Conservation (phyloP, 108 stramenopile genomes). For the Skeletonema potamos region DNA sequence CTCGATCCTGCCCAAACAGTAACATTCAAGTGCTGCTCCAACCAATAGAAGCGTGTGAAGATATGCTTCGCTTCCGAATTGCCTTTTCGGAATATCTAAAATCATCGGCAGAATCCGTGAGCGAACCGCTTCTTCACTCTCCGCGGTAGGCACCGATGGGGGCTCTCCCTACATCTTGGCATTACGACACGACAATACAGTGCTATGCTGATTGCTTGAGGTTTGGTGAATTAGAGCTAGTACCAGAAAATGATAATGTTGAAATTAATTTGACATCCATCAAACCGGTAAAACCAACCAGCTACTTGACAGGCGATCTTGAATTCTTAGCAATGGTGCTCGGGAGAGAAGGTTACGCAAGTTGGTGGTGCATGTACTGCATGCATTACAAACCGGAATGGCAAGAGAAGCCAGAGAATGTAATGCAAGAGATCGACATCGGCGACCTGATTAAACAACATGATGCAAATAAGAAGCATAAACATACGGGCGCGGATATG, state of each 20-base stretch:
- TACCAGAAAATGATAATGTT: no score
- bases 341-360: slow-evolving; percentile 1
- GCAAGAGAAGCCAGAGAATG: neutral
- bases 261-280: no score
- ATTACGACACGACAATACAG: no score
- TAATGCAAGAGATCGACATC: neutral
- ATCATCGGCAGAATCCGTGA: no score
- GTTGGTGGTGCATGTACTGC: slow-evolving; percentile 1
- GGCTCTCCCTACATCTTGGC: no score
- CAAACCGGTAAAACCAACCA: neutral
- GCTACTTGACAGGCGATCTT: neutral
- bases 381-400: neutral
- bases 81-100: no score
- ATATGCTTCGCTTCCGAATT: no score
- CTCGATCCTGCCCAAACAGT: no score
- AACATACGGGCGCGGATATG: neutral
- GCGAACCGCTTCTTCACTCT: no score
- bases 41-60: no score
- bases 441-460: neutral
- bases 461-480: neutral
- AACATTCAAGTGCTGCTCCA: no score
- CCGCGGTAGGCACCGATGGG: no score
- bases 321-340: neutral
- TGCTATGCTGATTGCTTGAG: neutral
- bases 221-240: neutral